Evolutionary conservation across 305 asterid genomes (phyloP).

Genomic region (Rubia peregrina): DNA sequence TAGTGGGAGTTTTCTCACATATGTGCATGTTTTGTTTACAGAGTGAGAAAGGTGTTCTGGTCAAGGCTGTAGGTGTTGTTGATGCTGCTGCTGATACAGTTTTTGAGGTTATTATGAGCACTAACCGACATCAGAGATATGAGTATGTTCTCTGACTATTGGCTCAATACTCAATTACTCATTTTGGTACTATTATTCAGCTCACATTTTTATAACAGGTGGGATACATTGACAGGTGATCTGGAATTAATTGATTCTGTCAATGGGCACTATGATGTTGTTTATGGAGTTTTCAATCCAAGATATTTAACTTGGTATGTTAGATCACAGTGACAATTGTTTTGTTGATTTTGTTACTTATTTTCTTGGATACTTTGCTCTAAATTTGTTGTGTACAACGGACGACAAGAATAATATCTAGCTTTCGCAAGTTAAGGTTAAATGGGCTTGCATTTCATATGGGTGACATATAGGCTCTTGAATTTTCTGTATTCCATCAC

Average conservation of each 20-base stretch:
- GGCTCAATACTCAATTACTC: conserved; percentile 4
- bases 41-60: conserved; percentile 78
- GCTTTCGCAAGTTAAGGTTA: background rate
- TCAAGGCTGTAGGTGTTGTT: conserved; percentile 94
- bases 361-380: background rate
- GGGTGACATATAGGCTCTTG: background rate
- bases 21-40: conserved; percentile 23
- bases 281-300: conserved; percentile 84
- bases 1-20: background rate
- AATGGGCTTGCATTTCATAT: background rate
- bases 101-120: conserved; percentile 71
- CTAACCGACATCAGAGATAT: conserved; percentile 74
- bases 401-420: background rate
- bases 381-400: background rate
- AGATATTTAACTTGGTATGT: conserved; percentile 72
- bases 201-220: conserved; percentile 57
- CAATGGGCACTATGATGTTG: conserved; percentile 81
- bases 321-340: background rate
- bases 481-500: background rate
- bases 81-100: conserved; percentile 94
- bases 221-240: conserved; percentile 94
- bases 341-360: background rate
- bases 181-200: conserved; percentile 22
- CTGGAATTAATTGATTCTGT: conserved; percentile 80
- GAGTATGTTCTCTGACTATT: conserved; percentile 51